Base-by-base conservation (phyloP, 176 grass and related monocot species). In the Secale cereale region DNA sequence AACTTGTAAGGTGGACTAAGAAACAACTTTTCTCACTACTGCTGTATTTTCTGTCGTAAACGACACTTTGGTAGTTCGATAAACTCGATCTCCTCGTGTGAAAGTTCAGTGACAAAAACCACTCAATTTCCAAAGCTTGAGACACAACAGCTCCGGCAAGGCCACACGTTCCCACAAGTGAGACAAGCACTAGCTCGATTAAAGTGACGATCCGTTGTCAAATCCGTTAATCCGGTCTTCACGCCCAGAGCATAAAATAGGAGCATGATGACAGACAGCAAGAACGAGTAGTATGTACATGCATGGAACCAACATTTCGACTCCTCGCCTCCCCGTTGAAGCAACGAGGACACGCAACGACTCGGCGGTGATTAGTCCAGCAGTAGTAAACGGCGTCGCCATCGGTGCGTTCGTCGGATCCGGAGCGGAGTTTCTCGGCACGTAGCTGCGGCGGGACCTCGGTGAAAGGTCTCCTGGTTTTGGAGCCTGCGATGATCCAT, bases 321-420 rank as follows among this genome's bases (percentile, higher is more conserved):
- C 32, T 8, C n/a, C 6, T 40, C 22, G 8, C 32, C 45, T 77
- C 26, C 17, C 12, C 30, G 56, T 19, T 20, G 36, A 86, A 71
- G 15, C 8, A 3, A 27, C 22, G 15, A 41, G 36, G 23, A 40
- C 23, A 48, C 26, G 26, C 83, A 40, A 61, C 37, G 76, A 6
- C 8, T 14, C 31, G 66, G 11, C 4, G 50, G 65, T 35, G 65
- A 64, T 37, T 32, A 57, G 35, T 15, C 31, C n/a, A 29, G 16
- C 1, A 22, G 48, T 78, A 63, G 80, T 79, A 79, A 81, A 85
- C 71, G 78, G 71, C 23, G 70, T 85, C 83, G 28, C 63, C 74
- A 41, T 89, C 87, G 31, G 14, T 20, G 57, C 39, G 29, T 57
- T 48, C 19, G 57, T 6, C 19, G 23, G 78, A 68, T 11, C 73